phyloP scores from a whole-genome alignment of 805 yeast species.

The Torulaspora quercuum region DNA sequence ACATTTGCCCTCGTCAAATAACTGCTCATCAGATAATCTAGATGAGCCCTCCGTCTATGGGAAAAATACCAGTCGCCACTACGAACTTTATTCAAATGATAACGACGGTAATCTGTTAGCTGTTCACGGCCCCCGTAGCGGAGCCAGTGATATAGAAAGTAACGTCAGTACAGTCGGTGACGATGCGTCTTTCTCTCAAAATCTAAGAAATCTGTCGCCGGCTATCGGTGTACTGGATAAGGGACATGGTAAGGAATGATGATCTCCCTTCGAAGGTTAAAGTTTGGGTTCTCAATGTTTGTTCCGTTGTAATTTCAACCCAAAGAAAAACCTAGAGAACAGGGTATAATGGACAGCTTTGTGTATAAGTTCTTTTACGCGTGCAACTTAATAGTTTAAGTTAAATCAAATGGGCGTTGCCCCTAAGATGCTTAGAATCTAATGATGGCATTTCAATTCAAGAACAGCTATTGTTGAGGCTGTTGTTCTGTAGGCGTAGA shows the following conservation, averaged over 20 bases:
- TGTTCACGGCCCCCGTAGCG: slow-evolving; percentile 6
- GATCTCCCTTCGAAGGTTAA: not conserved
- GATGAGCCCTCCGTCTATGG: slow-evolving; percentile 9
- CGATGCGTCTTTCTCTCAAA: slow-evolving; percentile 25
- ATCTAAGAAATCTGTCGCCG: slow-evolving; percentile 18
- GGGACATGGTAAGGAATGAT: slow-evolving; percentile 12
- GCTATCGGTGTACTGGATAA: slow-evolving; percentile 13
- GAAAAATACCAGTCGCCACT: slow-evolving; percentile 5
- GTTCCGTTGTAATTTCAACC: no score
- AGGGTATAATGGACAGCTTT: no score
- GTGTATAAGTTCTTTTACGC: no score
- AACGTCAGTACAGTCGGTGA: slow-evolving; percentile 32
- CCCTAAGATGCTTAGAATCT: no score
- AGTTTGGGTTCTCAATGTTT: no score
- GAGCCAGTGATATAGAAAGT: slow-evolving; percentile 26
- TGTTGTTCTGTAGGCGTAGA: no score
- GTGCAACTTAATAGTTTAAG: no score
- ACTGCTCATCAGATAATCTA: slow-evolving; percentile 9
- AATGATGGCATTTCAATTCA: no score
- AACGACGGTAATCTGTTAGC: slow-evolving; percentile 6
- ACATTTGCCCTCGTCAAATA: slow-evolving; percentile 5
- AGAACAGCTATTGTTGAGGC: no score
- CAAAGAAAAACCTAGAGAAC: no score
- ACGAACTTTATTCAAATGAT: slow-evolving; percentile 7
- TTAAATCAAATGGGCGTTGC: no score